Conservation (phyloP, 352 stramenopile genomes). For the Thalassiosira hispida region DNA sequence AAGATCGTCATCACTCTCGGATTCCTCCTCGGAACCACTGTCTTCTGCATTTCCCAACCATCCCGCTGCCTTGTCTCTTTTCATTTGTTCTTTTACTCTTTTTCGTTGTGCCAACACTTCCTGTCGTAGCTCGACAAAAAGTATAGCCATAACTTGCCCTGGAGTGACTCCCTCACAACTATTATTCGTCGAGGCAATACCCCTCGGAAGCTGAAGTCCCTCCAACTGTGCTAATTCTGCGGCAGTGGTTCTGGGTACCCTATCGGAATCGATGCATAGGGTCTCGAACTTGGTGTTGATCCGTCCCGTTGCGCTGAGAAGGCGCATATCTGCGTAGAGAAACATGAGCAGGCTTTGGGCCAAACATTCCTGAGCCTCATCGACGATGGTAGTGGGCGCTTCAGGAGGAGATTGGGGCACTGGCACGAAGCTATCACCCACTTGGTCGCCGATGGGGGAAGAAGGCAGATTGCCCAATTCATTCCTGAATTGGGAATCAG, state of each 20-base stretch:
- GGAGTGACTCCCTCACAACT: conserved; percentile 54
- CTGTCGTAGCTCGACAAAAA: conserved; percentile 51
- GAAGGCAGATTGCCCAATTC: not conserved
- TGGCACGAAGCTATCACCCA: not conserved
- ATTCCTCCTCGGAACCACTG: conserved; percentile 1
- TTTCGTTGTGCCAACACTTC: conserved; percentile 49
- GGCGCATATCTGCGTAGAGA: conserved; percentile 70
- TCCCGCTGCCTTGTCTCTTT: conserved; percentile 14
- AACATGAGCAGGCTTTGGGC: conserved; percentile 72
- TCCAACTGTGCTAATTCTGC: conserved; percentile 55
- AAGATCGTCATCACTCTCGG: conserved; percentile 11
- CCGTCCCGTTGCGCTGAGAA: conserved; percentile 64
- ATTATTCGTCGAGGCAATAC: conserved; percentile 15
- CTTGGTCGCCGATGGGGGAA: not conserved
- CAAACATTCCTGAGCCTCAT: conserved; percentile 63
- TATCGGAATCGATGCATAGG: conserved; percentile 70
- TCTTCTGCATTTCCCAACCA: conserved; percentile 9
- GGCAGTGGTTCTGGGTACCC: conserved; percentile 36
- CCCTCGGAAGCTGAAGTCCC: conserved; percentile 8
- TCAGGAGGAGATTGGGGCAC: conserved; percentile 8
- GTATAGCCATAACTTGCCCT: conserved; percentile 61
- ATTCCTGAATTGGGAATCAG: not conserved
- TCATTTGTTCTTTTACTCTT: conserved; percentile 35
- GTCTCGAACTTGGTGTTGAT: conserved; percentile 75
- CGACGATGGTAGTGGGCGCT: conserved; percentile 44